Base-by-base conservation (phyloP, 495 filamentous ascomycete species). In the Penicillium canariense region DNA sequence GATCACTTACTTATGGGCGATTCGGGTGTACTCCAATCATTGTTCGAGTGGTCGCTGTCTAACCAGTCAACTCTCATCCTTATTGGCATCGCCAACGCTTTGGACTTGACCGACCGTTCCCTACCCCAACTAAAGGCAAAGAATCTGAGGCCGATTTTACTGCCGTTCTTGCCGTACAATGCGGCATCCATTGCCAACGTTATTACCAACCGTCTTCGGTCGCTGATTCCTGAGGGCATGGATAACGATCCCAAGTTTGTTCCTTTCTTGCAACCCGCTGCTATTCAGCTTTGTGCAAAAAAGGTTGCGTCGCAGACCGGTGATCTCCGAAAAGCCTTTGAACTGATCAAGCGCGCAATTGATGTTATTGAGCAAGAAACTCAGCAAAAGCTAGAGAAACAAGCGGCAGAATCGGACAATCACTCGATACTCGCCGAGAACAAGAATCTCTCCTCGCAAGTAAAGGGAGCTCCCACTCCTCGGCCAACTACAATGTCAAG, bases 81-180 rank as follows among this genome's bases (percentile, higher is more conserved):
- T 22, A 81, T 99, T 34, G 94, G 94, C 34, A 97, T 99, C 62
- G 95, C 94, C 45, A 99, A 99, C 62, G 95, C 94, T 2, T 79
- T 99, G 49, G 94, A 99, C 63, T 73, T 99, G 35, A 97, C 95
- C 0, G 92, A 97, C 63, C 89, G 95, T 17, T 96, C 96, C 55
- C 83, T 99, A 15, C 94, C 95, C 30, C 87, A 94, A 10, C 79
- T 99, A 20, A 97, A 97, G 73, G 87, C 91, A 2, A 88, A 91
- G 45, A 93, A 92, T 56, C 73, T 97, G 48, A 94, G 90, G 70
- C 94, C 94, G 12, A 84, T 87, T 36, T 79, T 97, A 1, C 84
- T 99, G 14, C 91, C 94, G 4, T 96, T 99, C 68, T 74, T 96
- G 35, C 95, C 94, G 4, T 99, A 97, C 71, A 89, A 86, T 11